Base-by-base conservation (phyloP, 768 basidiomycete genomes). In the Hygrocybe punicea region DNA sequence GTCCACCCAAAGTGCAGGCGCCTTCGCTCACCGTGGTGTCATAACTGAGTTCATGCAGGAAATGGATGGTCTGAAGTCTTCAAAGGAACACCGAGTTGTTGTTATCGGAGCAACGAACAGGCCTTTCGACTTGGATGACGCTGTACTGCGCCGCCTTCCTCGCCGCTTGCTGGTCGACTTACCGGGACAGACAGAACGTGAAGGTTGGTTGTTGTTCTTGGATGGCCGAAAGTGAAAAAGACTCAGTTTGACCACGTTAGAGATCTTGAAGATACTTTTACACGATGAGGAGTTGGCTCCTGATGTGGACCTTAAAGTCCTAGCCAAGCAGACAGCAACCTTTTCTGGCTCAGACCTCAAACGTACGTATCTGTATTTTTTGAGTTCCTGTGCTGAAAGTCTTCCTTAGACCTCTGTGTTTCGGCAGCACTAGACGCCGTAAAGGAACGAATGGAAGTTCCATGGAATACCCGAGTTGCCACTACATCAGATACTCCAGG, bases 261-360 rank as follows among this genome's bases (percentile, higher is more conserved):
- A 87, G 63, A 98, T 98, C 59, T 75, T 98, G 51, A 85, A 85
- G 62, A 96, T 98, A 58, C 74, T 93, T 36, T 78, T 96, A 23
- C 83, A 87, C n/a, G 87, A 92, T 62, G 94, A 98, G 71, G 73
- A 63, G 0, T 72, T 95, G 36, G 82, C 80, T 6, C 59, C 75
- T 10, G 89, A 91, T 62, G 73, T 93, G 10, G 82, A 88, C 59
- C 67, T 86, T 16, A 73, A 75, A 48, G 66, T 63, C 21, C 71
- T 94, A 37, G 87, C 89, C 4, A 81, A 79, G 67, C 81, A 83
- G 68, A 92, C 92, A 0, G 89, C 90, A 53, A 84, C 82, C 52
- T 98, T 93, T 71, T 98, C 94, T 56, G 94, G 94, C 14, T 96
- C 93, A 24, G 94, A 98, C 70, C 77, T 98, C 58, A 97, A 96